Percentiles rank a stretch among this genome's conserved stretches.
Evolutionary conservation across 2,329 filamentous ascomycete species (phyloP).

Genomic region (Alternaria sp.): DNA sequence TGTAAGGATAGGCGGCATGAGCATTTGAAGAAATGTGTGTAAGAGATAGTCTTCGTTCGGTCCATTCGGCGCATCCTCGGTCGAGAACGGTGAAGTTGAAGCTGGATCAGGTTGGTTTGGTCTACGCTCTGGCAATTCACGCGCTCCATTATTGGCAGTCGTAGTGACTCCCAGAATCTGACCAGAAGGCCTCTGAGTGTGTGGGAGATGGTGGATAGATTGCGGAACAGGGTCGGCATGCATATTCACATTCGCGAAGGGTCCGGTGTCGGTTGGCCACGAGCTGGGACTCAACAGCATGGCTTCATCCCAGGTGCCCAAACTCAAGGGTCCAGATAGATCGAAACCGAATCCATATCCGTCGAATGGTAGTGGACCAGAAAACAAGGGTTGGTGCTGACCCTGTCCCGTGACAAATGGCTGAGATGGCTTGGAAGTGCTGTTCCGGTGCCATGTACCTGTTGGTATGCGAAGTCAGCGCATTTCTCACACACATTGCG

Average conservation of each 20-base stretch:
- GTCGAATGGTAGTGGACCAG: conserved; percentile 25
- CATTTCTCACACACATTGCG: neutral
- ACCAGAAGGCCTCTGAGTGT: conserved; percentile 26
- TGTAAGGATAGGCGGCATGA: conserved; percentile 63
- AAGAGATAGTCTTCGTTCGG: conserved; percentile 54
- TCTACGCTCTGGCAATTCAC: conserved; percentile 24
- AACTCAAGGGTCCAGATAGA: conserved; percentile 38
- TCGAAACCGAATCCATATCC: conserved; percentile 36
- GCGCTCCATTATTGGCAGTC: conserved; percentile 19
- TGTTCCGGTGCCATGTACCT: conserved; percentile 55
- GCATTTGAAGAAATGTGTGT: conserved; percentile 60
- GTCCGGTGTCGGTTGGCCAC: conserved; percentile 36
- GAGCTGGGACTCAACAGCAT: conserved; percentile 45
- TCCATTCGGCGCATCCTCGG: conserved; percentile 32
- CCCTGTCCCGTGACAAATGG: conserved; percentile 26
- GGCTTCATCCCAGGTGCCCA: conserved; percentile 43
- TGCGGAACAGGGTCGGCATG: conserved; percentile 31
- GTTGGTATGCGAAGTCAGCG: neutral
- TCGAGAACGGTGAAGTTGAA: conserved; percentile 43
- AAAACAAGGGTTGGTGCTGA: conserved; percentile 21
- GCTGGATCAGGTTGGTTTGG: conserved; percentile 27
- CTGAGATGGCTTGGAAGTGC: conserved; percentile 28
- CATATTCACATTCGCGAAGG: conserved; percentile 14
- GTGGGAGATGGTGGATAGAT: conserved; percentile 31
- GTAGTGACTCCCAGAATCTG: conserved; percentile 19